Base-by-base conservation (phyloP, 306 rosid genomes). In the Citrullus mucosospermus region DNA sequence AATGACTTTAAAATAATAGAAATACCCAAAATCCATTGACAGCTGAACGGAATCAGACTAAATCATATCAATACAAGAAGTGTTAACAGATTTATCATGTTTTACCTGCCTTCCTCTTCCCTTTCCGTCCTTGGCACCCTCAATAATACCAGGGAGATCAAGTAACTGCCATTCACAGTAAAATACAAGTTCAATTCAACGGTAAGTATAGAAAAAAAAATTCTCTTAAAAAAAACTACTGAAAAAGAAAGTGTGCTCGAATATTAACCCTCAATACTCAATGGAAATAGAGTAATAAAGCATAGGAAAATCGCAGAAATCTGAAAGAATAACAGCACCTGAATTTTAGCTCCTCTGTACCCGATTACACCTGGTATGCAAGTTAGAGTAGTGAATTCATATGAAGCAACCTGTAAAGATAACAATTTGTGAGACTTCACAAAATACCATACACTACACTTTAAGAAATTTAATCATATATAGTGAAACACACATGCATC, bases 21-120 rank as follows among this genome's bases (percentile, higher is more conserved):
- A 43, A 9, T 43, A 69, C 43, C 55, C 50, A 12, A 17, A 43
- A 69, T 10, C 54, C 54, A 69, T 20, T n/a, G 51, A 44, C 36
- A 20, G 9, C 75, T 41, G 54, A 68, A 68, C 51, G 6, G 16
- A 11, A 22, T 66, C 16, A 5, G 1, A 69, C 34, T 43, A n/a
- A 39, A 68, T 41, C 10, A 68, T 68, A 43, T 41, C 18, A n/a
- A n/a, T 0, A 68, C 17, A 5, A 41, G 18, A 32, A 69, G 75
- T 53, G 12, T 28, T 68, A 44, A 68, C 58, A 55, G 3, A 8
- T 72, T 68, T 4, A 22, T 77, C 41, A 65, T 18, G 66, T 75
- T 78, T 90, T 91, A 95, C 99, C 97, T 95, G 99, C 81, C 99
- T 88, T 83, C 99, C 99, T 91, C 99, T 89, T 61, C 97, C 99